phyloP scores from a whole-genome alignment of 352 stramenopile species.

The Globisporangium spinosum region DNA sequence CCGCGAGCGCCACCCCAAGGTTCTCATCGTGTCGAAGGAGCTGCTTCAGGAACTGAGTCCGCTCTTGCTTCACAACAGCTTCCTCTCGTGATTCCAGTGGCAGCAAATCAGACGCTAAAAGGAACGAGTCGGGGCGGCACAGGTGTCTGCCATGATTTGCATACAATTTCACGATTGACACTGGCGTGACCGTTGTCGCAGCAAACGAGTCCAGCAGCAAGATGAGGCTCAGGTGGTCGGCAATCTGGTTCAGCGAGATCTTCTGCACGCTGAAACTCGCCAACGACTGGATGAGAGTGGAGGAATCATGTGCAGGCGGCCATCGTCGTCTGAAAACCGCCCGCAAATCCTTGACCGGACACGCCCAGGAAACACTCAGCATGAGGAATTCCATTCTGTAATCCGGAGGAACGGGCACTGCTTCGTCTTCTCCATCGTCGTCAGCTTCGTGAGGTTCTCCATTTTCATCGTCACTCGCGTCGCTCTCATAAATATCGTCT shows the following conservation, averaged over 20 bases:
- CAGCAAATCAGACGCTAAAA: conserved; percentile 13
- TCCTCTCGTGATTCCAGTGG: conserved; percentile 20
- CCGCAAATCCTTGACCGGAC: conserved; percentile 43
- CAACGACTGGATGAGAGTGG: conserved; percentile 47
- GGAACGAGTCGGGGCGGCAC: conserved; percentile 59
- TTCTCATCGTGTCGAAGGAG: conserved; percentile 64
- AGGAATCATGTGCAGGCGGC: conserved; percentile 50
- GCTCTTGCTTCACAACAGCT: conserved; percentile 36
- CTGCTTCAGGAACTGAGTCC: conserved; percentile 64
- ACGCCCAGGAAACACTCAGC: conserved; percentile 40
- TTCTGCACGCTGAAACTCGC: conserved; percentile 34
- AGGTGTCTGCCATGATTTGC: conserved; percentile 40
- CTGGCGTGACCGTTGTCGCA: conserved; percentile 57
- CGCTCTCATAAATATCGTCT: conserved; percentile 9
- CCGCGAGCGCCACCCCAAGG: conserved; percentile 57
- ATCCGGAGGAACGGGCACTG: conserved; percentile 10
- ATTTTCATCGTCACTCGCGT: conserved; percentile 18
- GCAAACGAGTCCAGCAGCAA: conserved; percentile 81
- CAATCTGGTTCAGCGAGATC: conserved; percentile 37
- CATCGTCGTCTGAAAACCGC: conserved; percentile 43
- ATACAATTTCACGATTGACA: conserved; percentile 71
- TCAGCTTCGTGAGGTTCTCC: conserved; percentile 4
- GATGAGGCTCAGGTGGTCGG: conserved; percentile 69
- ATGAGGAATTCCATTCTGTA: conserved; percentile 51
- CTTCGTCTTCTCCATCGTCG: conserved; percentile 23